Percentiles rank a stretch among this genome's conserved stretches.
These are phyloP conservation scores for Colletotrichum camelliae DNA, from an alignment of 2,329 filamentous ascomycete species.

Conservation along the genomic window DNA sequence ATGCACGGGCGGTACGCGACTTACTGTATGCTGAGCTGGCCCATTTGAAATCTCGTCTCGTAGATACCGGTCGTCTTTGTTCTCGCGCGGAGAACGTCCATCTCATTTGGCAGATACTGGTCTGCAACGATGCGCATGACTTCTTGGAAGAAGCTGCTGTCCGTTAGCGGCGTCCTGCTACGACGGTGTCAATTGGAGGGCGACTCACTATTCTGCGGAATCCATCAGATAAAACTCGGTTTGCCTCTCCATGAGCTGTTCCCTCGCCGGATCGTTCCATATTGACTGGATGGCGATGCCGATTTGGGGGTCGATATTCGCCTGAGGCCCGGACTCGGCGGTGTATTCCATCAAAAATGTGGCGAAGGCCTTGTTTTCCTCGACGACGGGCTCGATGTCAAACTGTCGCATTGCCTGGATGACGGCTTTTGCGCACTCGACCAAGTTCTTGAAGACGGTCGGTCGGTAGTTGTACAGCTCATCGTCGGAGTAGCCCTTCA, in stretches of 20 bases:
- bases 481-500: slow-evolving; percentile 95
- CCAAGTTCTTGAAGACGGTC: slow-evolving; percentile 97
- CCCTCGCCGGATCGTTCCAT: slow-evolving; percentile 88
- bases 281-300: slow-evolving; percentile 83
- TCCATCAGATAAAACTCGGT: slow-evolving; percentile 99
- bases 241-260: slow-evolving; percentile 86
- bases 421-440: slow-evolving; percentile 95
- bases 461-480: slow-evolving; percentile 93
- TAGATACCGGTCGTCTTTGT: slow-evolving; percentile 99
- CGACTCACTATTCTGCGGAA: slow-evolving; percentile 91
- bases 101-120: slow-evolving; percentile 91
- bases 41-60: slow-evolving; percentile 98
- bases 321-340: slow-evolving; percentile 88
- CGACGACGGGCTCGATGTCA: slow-evolving; percentile 76
- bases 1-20: slow-evolving; percentile 35
- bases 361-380: slow-evolving; percentile 75
- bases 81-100: slow-evolving; percentile 92
- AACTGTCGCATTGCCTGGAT: slow-evolving; percentile 93
- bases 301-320: slow-evolving; percentile 79
- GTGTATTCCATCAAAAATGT: slow-evolving; percentile 87
- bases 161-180: slow-evolving; percentile 25
- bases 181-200: too few relatives aligned
- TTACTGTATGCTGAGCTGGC: slow-evolving; percentile 97
- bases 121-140: slow-evolving; percentile 81
- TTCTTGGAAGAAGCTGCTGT: slow-evolving; percentile 89